Percentiles rank a stretch among this genome's conserved stretches.
These are phyloP conservation scores for Micromonas pusilla DNA, from an alignment of 139 green algal species.

Conservation along the genomic window DNA sequence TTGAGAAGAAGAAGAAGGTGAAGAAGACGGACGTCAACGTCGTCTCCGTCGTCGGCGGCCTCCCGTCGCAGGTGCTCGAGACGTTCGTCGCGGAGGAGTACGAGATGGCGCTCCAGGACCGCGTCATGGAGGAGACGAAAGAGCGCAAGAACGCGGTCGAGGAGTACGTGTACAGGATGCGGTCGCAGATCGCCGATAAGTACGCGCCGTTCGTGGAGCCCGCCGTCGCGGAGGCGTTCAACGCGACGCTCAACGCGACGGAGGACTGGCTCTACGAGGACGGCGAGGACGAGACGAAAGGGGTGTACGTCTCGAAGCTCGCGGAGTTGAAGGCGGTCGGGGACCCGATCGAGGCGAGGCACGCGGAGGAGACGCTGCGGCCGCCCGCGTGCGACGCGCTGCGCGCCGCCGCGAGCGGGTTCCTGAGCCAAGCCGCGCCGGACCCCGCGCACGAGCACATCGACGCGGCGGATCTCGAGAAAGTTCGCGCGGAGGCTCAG, in stretches of 20 bases:
- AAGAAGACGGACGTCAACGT: constrained; percentile 55
- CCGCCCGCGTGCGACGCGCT: constrained; percentile 36
- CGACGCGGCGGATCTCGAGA: constrained; percentile 60
- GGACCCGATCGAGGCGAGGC: constrained; percentile 58
- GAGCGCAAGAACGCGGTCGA: constrained; percentile 94
- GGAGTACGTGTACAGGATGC: constrained; percentile 84
- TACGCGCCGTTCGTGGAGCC: constrained; percentile 52
- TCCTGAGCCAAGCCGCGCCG: constrained; percentile 43
- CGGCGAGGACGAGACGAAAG: constrained; percentile 88
- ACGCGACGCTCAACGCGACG: constrained; percentile 52
- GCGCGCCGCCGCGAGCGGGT: constrained; percentile 40
- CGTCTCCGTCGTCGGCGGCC: constrained; percentile 32
- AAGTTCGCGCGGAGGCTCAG: constrained; percentile 61
- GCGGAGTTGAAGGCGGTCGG: constrained; percentile 69
- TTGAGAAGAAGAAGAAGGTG: constrained; percentile 53
- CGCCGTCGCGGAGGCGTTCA: constrained; percentile 53
- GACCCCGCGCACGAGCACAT: constrained; percentile 73
- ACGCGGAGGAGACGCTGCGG: constrained; percentile 40
- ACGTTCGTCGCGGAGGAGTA: constrained; percentile 52
- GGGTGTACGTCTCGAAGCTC: constrained; percentile 84
- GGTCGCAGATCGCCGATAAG: constrained; percentile 57
- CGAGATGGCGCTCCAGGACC: constrained; percentile 64
- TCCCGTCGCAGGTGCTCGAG: constrained; percentile 43
- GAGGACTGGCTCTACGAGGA: constrained; percentile 99
- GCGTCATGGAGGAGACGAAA: constrained; percentile 88